Evolutionary conservation across 495 filamentous ascomycete genomes (phyloP).

Genomic region (Lasiosphaeria miniovina): DNA sequence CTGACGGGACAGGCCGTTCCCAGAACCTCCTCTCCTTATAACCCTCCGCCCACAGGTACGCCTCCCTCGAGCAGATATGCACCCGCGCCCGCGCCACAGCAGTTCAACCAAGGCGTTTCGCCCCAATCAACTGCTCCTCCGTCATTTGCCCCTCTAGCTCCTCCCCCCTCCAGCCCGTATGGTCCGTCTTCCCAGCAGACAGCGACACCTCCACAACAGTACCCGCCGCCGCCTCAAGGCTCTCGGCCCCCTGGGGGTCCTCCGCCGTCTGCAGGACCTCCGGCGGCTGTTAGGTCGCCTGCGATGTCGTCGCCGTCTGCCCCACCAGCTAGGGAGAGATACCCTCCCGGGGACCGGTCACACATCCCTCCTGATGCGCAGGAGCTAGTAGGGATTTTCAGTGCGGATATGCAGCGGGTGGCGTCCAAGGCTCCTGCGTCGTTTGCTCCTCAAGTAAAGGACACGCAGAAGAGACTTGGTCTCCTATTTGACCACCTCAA

Average conservation of each 20-base stretch:
- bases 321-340: constrained; percentile 51
- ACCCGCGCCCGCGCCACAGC: constrained; percentile 65
- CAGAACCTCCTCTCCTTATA: constrained; percentile 84
- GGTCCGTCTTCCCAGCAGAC: constrained; percentile 44
- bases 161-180: constrained; percentile 57
- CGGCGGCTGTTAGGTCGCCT: constrained; percentile 26
- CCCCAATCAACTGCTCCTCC: constrained; percentile 4
- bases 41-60: constrained; percentile 70
- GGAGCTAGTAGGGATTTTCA: constrained; percentile 77
- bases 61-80: constrained; percentile 82
- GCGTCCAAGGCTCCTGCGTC: constrained; percentile 74
- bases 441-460: constrained; percentile 81
- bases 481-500: constrained; percentile 95
- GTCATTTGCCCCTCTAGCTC: constrained; percentile 21
- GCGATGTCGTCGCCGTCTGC: constrained; percentile 46
- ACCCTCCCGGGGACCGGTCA: constrained; percentile 83
- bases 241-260: constrained; percentile 38
- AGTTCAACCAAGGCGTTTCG: constrained; percentile 38
- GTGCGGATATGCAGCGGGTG: constrained; percentile 80
- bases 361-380: constrained; percentile 77
- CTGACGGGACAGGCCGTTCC: constrained; percentile 55
- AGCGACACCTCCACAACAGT: constrained; percentile 29
- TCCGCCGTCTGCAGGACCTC: constrained; percentile 46
- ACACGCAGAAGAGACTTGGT: constrained; percentile 86
- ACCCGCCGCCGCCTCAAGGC: constrained; percentile 32